These are phyloP conservation scores for Heliamphora exappendiculata DNA, from an alignment of 148 eudicot species.

Conservation along the genomic window DNA sequence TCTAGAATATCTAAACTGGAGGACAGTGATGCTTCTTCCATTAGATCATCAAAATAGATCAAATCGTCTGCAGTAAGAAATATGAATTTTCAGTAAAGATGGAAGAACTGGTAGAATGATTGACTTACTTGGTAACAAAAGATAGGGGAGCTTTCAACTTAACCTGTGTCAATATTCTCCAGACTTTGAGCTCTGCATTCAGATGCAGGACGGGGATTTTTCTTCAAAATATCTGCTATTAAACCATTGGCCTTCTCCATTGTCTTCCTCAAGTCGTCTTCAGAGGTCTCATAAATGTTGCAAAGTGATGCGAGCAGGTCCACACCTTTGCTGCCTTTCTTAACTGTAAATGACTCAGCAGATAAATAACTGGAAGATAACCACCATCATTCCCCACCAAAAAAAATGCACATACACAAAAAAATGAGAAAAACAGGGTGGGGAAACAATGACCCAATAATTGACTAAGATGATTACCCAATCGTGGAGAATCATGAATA, in stretches of 20 bases:
- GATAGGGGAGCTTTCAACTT: not conserved
- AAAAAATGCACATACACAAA: constrained; percentile 8
- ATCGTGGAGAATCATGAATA: constrained; percentile 43
- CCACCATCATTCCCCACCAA: not conserved
- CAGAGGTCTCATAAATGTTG: constrained; percentile 64
- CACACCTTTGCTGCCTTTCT: constrained; percentile 53
- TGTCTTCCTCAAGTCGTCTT: constrained; percentile 73
- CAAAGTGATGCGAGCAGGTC: constrained; percentile 84
- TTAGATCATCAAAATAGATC: constrained; percentile 60
- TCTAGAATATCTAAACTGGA: constrained; percentile 54
- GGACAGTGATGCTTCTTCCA: constrained; percentile 56
- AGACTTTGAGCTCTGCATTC: constrained; percentile 51
- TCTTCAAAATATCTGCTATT: constrained; percentile 56
- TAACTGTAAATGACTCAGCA: constrained; percentile 36
- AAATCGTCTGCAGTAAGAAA: constrained; percentile 55
- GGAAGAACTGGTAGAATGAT: not conserved
- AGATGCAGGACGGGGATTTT: constrained; percentile 50
- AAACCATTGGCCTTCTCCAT: constrained; percentile 65
- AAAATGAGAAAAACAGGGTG: not conserved
- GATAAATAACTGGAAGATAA: not conserved
- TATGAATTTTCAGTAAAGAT: not conserved
- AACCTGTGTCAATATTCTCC: constrained; percentile 63
- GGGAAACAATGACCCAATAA: not conserved
- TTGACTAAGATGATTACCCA: constrained; percentile 40
- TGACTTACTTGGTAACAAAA: not conserved